Evolutionary conservation across 495 filamentous ascomycete species (phyloP), one percentile per base, ranked within the genome.

Genomic region (Podospora pseudopauciseta): DNA sequence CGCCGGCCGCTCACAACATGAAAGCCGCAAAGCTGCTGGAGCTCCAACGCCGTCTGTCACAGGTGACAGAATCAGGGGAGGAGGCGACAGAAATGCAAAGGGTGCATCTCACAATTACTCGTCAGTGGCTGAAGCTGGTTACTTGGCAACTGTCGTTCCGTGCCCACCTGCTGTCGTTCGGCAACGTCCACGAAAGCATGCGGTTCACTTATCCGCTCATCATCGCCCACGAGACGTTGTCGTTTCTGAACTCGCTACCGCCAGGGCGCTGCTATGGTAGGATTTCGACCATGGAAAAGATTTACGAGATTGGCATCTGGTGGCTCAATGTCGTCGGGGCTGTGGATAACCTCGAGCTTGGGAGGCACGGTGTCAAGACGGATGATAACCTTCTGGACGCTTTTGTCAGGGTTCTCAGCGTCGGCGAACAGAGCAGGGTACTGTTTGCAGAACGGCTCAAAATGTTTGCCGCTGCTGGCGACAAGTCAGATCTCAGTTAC

Each of bases 131-230:
- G 0, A 82, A 85, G 23, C 78, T 84, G 0, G 85, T 88, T 70
- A 82, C 88, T 68, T 89, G 87, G 87, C 87, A 85, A 60, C 75
- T 85, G 26, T 86, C 86, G 5, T 86, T 88, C 80, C 80, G 79
- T 0, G 80, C 85, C 70, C 77, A 80, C 23, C 80, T 87, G 0
- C 83, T 87, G 0, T 83, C 86, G 68, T 70, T 79, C 30, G 80
- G 86, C 39, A 89, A 32, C 75, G 79, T 2, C 77, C 76, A 19
- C 4, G 55, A 58, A n/a, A 20, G n/a, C 55, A 58, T 58, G 55
- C 23, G n/a, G n/a, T 58, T 58, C 23, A 58, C 55, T 6, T 58
- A 20, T n/a, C 55, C 55, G 23, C 55, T 58, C n/a, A 58, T 19
- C 23, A 58, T 58, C 1, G 55, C 55, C 0, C 55, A 58, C 11